Percentiles rank a stretch among this genome's conserved stretches.
phyloP scores from a whole-genome alignment of 345 rosid species.

The Murraya paniculata region DNA sequence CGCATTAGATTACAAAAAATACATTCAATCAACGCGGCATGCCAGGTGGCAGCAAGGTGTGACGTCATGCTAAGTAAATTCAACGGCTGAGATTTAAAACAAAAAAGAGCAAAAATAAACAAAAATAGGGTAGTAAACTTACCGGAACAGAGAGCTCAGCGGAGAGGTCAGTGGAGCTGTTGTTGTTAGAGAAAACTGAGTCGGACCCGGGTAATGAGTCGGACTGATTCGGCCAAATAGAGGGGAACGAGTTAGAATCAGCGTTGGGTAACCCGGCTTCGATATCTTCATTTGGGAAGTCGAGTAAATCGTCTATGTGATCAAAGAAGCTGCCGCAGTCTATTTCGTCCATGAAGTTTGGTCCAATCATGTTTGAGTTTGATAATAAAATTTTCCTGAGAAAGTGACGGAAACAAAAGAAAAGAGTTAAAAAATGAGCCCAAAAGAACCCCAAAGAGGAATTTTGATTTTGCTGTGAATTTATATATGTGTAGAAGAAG shows the following conservation, averaged over 20 bases:
- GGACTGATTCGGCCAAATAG: conserved; percentile 62
- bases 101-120: not conserved
- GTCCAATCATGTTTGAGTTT: conserved; percentile 53
- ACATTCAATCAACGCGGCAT: not conserved
- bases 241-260: conserved; percentile 46
- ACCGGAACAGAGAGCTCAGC: conserved; percentile 92
- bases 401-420: conserved; percentile 4
- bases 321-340: conserved; percentile 96
- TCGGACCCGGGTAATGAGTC: conserved; percentile 63
- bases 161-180: conserved; percentile 58
- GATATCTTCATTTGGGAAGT: conserved; percentile 72
- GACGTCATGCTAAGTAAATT: conserved; percentile 19
- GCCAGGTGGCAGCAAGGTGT: not conserved
- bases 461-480: not conserved
- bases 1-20: not conserved
- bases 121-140: conserved; percentile 1
- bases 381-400: conserved; percentile 22
- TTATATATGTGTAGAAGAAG: too few species aligned
- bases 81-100: not conserved
- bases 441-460: not conserved
- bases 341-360: conserved; percentile 70
- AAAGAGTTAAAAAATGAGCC: not conserved
- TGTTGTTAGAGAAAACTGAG: conserved; percentile 55
- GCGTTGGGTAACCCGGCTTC: conserved; percentile 40
- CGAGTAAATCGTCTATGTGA: conserved; percentile 85